These are phyloP conservation scores for Kwoniella europaea DNA, from an alignment of 768 basidiomycete species.

Conservation along the genomic window DNA sequence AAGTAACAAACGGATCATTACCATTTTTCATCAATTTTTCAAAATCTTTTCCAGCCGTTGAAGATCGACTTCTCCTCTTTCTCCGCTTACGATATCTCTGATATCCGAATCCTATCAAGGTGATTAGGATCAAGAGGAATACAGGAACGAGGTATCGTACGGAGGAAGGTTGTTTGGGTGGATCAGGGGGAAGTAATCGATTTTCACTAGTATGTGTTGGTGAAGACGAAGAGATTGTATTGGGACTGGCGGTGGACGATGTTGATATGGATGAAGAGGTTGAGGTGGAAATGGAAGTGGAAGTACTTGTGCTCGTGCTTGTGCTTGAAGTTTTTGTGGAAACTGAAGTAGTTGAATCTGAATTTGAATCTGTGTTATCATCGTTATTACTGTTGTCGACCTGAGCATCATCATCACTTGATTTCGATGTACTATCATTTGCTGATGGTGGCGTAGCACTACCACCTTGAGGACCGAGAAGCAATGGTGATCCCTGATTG, in stretches of 20 bases:
- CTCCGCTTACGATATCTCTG: constrained; percentile 22
- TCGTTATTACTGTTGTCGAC: background rate
- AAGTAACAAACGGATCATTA: constrained; percentile 9
- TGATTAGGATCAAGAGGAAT: constrained; percentile 37
- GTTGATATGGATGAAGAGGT: background rate
- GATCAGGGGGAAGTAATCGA: constrained; percentile 7
- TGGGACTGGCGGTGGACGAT: background rate
- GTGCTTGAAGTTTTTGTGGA: background rate
- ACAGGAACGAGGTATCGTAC: constrained; percentile 36
- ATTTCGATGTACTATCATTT: background rate
- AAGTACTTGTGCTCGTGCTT: background rate
- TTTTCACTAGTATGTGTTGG: background rate
- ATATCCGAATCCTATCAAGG: constrained; percentile 27
- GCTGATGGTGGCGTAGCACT: background rate
- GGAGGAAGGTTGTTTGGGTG: constrained; percentile 27
- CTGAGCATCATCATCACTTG: background rate
- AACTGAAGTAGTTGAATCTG: background rate
- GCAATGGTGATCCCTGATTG: constrained; percentile 12
- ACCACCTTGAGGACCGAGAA: constrained; percentile 12
- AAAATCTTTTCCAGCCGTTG: constrained; percentile 8
- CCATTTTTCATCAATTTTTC: constrained; percentile 18
- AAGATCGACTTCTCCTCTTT: background rate
- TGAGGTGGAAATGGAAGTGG: background rate
- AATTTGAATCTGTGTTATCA: background rate
- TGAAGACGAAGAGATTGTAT: background rate